A percentile compares a stretch with the other conserved stretches of the same genome.
phyloP scores from a whole-genome alignment of 1,284 basidiomycete genomes.

The Rhodotorula sp. region DNA sequence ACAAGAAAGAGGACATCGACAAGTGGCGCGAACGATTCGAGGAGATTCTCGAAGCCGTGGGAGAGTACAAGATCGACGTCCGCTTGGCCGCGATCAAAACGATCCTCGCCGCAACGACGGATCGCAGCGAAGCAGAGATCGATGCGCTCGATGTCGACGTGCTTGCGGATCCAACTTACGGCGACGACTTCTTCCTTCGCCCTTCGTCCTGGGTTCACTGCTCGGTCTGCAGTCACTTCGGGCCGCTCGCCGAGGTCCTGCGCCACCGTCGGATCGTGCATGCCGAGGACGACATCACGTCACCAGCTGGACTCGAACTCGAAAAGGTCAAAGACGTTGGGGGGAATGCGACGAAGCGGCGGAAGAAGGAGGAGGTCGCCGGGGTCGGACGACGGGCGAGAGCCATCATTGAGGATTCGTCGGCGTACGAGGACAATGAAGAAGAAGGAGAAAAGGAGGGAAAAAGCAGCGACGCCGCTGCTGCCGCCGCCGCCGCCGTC shows the following conservation, averaged over 20 bases:
- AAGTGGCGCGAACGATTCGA: background rate
- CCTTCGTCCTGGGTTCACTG: conserved; percentile 14
- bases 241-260: background rate
- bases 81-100: conserved; percentile 4
- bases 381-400: no score
- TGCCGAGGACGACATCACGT: background rate
- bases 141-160: background rate
- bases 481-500: background rate
- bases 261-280: background rate
- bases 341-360: background rate
- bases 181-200: conserved; percentile 7
- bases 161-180: background rate
- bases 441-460: no score
- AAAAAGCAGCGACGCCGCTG: no score
- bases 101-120: conserved; percentile 11
- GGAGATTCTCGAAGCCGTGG: conserved; percentile 4
- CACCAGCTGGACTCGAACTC: no score
- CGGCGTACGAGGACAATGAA: no score
- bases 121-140: background rate
- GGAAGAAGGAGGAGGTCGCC: no score
- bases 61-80: background rate
- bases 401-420: no score
- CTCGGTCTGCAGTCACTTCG: background rate
- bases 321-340: no score
- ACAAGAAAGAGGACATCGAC: background rate